Evolutionary conservation across 2,329 filamentous ascomycete species (phyloP), one percentile per base, ranked within the genome.

Genomic region (Clonostachys sp.): DNA sequence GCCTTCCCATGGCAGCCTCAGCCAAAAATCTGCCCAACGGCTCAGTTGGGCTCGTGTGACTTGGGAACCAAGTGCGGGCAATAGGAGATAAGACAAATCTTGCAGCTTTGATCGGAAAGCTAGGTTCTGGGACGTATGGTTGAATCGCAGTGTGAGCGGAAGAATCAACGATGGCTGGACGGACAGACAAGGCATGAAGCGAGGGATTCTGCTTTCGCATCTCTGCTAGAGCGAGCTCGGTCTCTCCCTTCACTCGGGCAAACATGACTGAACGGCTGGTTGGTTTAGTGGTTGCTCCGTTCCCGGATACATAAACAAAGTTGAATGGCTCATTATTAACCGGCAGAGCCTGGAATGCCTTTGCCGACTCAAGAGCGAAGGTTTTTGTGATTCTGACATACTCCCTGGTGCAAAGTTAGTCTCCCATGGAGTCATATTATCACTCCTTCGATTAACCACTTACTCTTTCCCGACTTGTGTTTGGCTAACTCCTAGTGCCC

Each of bases 271-370:
- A 78, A 55, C 83, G 75, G 5, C 62, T 59, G 4, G 75, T 74
- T 0, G 84, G 85, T 1, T 65, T 65, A 16, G 75, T 74, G 2
- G 81, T 84, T 0, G 83, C 78, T 42, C 81, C 81, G 45, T 71
- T 66, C 44, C 83, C 86, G 0, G 86, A 90, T 33, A 91, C 77
- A 58, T 83, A 86, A 52, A 90, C 72, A 61, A 90, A 91, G 45
- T 80, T 80, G 63, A 90, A 84, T 1, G 81, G 77, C 3, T 43
- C 59, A 13, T 65, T 64, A 4, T 59, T 54, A 0, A 57, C 48
- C 4, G 74, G 65, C 12, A 84, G 63, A 0, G 61, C 61, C 2
- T 73, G 61, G 55, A 88, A 84, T 12, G 83, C 80, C 49, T 73
- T 70, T 2, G 83, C 85, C 0, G 84, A 84, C 3, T 74, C 77